Base-by-base conservation (phyloP, 768 basidiomycete genomes). In the Leccinum rimulosum region DNA sequence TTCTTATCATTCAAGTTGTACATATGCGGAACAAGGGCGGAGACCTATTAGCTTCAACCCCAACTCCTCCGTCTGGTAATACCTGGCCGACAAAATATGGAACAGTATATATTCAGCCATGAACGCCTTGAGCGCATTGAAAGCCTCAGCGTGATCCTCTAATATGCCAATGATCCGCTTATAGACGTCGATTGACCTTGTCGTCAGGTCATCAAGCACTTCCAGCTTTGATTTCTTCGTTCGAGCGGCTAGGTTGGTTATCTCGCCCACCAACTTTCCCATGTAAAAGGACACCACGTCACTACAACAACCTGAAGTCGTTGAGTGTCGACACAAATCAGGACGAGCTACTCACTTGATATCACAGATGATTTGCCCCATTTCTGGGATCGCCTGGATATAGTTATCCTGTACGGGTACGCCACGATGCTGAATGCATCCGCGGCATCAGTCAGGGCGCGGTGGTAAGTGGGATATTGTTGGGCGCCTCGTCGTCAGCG, bases 91-190 rank as follows among this genome's bases (percentile, higher is more conserved):
- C 0, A 65, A 65, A 2, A 66, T 55, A 57, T 71, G 68, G 38
- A 68, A 68, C 1, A 30, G 36, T 5, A 67, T 28, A 28, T 28
- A 28, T 28, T 28, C 28, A 28, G 28, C 6, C 8, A 27, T 4
- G 27, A 27, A 4, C 4, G 27, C 27, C 38, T 25, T 38, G 7
- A 55, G 58, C 6, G 55, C 58, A 11, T 61, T 49, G 25, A 36
- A 54, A 28, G 55, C 61, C 5, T 28, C 57, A 3, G 19, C 33
- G 48, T 53, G 61, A 25, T 35, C 52, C 38, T 31, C 60, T 40
- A 69, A 56, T 38, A 67, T 74, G 50, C 62, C 55, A 5, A 67
- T 31, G 9, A 69, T 62, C 35, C 58, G 61, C 3, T 59, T 27
- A 27, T 49, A 49, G 48, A 49, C 7, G 7, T 15, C 25, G 6